Conservation (phyloP, 306 rosid genomes). For the Dalbergia cultrata region DNA sequence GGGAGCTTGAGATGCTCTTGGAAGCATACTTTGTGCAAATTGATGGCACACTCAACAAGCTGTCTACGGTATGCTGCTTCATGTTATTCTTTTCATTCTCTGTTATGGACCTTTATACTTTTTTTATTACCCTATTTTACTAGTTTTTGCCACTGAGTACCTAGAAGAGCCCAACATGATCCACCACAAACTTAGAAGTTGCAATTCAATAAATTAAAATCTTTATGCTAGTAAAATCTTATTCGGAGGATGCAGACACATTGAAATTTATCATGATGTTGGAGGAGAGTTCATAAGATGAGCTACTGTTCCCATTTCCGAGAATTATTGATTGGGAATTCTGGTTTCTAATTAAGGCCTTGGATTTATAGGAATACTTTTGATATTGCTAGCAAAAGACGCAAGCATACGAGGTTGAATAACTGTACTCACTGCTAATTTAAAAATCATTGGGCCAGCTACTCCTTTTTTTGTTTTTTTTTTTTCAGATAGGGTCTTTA, state of each 20-base stretch:
- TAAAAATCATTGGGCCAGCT: background rate
- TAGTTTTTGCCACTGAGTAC: background rate
- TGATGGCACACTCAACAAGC: slow-evolving; percentile 87
- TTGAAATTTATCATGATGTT: background rate
- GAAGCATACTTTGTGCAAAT: slow-evolving; percentile 98
- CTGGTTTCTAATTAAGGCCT: slow-evolving; percentile 10
- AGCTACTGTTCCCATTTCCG: slow-evolving; percentile 4
- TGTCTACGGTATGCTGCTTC: slow-evolving; percentile 52
- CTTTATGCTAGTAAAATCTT: background rate
- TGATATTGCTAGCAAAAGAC: slow-evolving; percentile 10
- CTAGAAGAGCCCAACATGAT: background rate
- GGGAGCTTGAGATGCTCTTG: slow-evolving; percentile 98
- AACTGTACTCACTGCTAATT: background rate
- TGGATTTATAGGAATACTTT: background rate
- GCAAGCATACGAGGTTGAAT: background rate
- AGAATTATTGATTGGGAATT: background rate
- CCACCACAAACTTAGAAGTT: background rate
- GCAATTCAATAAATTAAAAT: background rate
- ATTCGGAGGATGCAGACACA: background rate
- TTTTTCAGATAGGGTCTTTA: background rate
- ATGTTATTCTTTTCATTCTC: background rate
- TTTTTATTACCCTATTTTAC: background rate
- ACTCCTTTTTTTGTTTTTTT: background rate
- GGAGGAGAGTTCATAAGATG: slow-evolving; percentile 16
- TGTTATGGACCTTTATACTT: background rate